Evolutionary conservation across 2,329 filamentous ascomycete species (phyloP), one percentile per base, ranked within the genome.

Genomic region (Fusarium guadeloupense): DNA sequence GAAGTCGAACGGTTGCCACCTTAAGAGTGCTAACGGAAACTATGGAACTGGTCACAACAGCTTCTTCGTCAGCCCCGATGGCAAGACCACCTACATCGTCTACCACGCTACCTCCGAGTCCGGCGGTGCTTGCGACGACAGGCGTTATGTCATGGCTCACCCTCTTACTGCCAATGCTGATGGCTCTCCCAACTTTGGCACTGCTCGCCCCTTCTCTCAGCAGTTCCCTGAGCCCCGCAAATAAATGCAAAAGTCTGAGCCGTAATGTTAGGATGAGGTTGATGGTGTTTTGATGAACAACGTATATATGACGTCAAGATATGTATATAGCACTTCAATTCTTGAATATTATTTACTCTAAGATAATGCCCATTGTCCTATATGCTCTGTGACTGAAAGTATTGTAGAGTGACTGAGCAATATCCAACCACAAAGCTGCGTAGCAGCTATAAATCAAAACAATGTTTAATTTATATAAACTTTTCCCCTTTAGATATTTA

Each of bases 11-110:
- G 81, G 82, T 0, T 83, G 81, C 9, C 75, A 83, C 3, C 78
- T 86, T 31, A 79, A 75, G 17, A 80, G 77, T 38, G 82, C 79
- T 3, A 85, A 85, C 54, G 83, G 83, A 4, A 84, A 85, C 67
- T 85, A 82, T 43, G 83, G 83, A 13, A 81, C 83, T 0, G 83
- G 82, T 0, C 83, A 85, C 58, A 85, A 85, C 62, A 82, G 81
- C 4, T 86, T 87, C 76, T 86, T 87, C 72, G 74, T 71, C 23
- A 85, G 81, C 59, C 83, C 83, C 0, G 82, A 86, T 57, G 81
- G 77, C 4, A 79, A 72, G 1, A 77, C 86, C 70, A 81, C 78
- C 4, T 86, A 79, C 79, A 84, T 82, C 45, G 79, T 82, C 0
- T 86, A 83, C 69, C 83, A 86, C 60, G 83, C 83, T 1, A 85